Conservation (phyloP, 2,329 filamentous ascomycete genomes). For the Trichoderma breve region DNA sequence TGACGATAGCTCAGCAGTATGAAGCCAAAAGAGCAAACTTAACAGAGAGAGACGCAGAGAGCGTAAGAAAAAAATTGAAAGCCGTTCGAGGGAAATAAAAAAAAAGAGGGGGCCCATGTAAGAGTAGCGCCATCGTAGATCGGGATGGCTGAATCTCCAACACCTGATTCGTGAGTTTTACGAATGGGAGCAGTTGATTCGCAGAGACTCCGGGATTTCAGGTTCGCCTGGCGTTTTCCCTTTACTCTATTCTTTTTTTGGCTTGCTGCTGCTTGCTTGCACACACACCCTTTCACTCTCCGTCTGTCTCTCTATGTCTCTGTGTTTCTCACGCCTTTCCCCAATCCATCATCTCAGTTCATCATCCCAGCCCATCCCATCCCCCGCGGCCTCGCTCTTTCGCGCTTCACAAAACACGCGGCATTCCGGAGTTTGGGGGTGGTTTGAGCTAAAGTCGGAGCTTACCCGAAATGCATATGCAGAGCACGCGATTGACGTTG, state of each 20-base stretch:
- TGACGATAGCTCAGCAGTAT: background rate
- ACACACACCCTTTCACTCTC: background rate
- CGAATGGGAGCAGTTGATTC: constrained; percentile 13
- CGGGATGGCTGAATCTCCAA: constrained; percentile 17
- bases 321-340: background rate
- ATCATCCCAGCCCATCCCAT: background rate
- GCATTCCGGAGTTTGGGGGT: background rate
- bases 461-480: constrained; percentile 13
- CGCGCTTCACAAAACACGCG: background rate
- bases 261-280: background rate
- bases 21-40: background rate
- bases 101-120: background rate
- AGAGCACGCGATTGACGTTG: constrained; percentile 10
- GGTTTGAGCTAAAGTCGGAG: background rate
- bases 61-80: background rate
- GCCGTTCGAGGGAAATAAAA: background rate
- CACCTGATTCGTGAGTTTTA: constrained; percentile 17
- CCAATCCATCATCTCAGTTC: background rate
- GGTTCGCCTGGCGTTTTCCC: background rate
- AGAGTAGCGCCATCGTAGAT: constrained; percentile 19
- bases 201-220: background rate
- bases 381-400: constrained; percentile 4
- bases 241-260: background rate
- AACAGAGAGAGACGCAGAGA: background rate
- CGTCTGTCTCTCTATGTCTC: background rate